Conservation (phyloP, 129 eudicot species). For the Tanacetum coccineum region DNA sequence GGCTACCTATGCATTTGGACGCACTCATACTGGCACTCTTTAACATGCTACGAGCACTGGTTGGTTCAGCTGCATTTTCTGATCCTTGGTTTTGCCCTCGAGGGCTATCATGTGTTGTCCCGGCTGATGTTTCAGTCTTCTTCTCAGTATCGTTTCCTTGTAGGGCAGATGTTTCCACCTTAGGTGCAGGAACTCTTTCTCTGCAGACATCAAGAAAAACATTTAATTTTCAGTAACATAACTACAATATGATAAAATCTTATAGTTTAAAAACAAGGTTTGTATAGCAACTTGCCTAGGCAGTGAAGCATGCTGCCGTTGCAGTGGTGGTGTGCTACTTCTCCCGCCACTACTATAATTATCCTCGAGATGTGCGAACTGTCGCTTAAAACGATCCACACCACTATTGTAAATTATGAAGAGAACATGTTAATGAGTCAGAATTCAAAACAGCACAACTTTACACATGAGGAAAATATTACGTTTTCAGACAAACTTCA, state of each 20-base stretch:
- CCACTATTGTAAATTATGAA: conserved; percentile 45
- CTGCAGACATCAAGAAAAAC: conserved; percentile 18
- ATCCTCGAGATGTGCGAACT: conserved; percentile 98
- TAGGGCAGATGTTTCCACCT: conserved; percentile 32
- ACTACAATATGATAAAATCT: neutral
- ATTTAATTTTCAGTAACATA: conserved; percentile 6
- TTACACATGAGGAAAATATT: neutral
- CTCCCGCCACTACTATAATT: conserved; percentile 71
- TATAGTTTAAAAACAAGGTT: neutral
- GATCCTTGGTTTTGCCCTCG: conserved; percentile 30
- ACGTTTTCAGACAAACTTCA: no score
- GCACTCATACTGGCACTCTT: conserved; percentile 97
- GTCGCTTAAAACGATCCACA: conserved; percentile 92
- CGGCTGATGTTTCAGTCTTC: conserved; percentile 37
- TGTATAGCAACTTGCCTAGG: conserved; percentile 63
- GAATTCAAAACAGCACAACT: neutral
- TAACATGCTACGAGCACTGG: conserved; percentile 75
- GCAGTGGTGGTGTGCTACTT: conserved; percentile 59
- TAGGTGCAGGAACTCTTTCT: conserved; percentile 88
- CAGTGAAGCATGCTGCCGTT: conserved; percentile 87
- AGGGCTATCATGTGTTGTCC: conserved; percentile 58
- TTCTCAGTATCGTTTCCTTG: conserved; percentile 45
- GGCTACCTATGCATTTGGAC: conserved; percentile 73
- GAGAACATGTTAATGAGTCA: neutral
- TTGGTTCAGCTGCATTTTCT: conserved; percentile 30